phyloP scores from a whole-genome alignment of 2,329 filamentous ascomycete genomes.

The Fusarium sp. region DNA sequence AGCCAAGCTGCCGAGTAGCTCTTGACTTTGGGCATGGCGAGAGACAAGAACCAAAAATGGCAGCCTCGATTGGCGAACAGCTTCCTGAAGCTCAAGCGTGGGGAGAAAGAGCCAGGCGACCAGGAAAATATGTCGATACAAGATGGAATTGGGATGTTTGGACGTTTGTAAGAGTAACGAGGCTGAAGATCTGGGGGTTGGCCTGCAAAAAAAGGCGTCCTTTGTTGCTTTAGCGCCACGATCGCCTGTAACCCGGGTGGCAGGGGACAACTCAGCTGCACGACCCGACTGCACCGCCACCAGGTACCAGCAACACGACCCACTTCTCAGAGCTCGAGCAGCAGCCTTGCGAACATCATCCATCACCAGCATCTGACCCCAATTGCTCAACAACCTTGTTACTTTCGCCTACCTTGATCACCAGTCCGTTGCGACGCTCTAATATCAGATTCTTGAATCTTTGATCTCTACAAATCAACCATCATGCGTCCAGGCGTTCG shows the following conservation, averaged over 20 bases:
- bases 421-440: not conserved
- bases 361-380: slow-evolving; percentile 10
- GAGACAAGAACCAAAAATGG: slow-evolving; percentile 19
- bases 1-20: slow-evolving; percentile 92
- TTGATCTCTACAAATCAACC: not conserved
- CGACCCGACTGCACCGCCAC: slow-evolving; percentile 4
- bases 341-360: slow-evolving; percentile 30
- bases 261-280: slow-evolving; percentile 29
- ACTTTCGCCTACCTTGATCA: not conserved
- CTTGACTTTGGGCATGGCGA: slow-evolving; percentile 85
- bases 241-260: slow-evolving; percentile 29
- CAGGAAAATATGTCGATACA: slow-evolving; percentile 1
- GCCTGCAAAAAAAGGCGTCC: slow-evolving; percentile 15
- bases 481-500: slow-evolving; percentile 65
- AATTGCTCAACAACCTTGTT: slow-evolving; percentile 9
- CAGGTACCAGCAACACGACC: slow-evolving; percentile 23
- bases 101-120: not conserved
- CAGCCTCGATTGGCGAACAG: slow-evolving; percentile 6
- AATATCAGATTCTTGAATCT: not conserved
- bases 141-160: slow-evolving; percentile 16
- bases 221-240: slow-evolving; percentile 21
- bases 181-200: slow-evolving; percentile 40
- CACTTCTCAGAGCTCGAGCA: slow-evolving; percentile 29
- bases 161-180: slow-evolving; percentile 35
- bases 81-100: slow-evolving; percentile 34